Percentiles rank a stretch among this genome's conserved stretches.
Conservation (phyloP, 1,284 basidiomycete species). For the Erythrobasidium hasegawianum region DNA sequence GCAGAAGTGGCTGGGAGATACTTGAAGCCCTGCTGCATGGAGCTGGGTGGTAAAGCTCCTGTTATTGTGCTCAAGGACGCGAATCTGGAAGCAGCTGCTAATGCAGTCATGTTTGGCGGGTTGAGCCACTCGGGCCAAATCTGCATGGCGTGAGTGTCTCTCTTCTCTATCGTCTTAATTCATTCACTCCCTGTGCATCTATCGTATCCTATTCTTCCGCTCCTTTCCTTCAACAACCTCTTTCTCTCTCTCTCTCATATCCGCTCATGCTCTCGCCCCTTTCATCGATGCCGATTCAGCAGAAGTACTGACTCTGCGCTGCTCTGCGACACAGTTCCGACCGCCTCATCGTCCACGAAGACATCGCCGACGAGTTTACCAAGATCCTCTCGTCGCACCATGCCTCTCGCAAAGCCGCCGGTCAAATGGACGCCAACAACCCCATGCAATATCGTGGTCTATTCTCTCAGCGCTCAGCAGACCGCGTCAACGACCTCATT, state of each 20-base stretch:
- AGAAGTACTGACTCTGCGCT: too few species aligned
- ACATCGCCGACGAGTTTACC: constrained; percentile 40
- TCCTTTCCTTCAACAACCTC: too few species aligned
- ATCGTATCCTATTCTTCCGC: too few species aligned
- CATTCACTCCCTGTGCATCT: too few species aligned
- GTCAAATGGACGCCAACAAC: constrained; percentile 25
- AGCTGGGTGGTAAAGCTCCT: constrained; percentile 51
- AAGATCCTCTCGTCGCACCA: constrained; percentile 24
- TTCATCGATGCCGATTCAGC: too few species aligned
- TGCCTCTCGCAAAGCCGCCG: constrained; percentile 26
- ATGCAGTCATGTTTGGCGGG: constrained; percentile 57
- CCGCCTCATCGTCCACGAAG: constrained; percentile 40
- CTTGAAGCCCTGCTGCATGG: constrained; percentile 48
- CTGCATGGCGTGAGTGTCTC: constrained; percentile 47
- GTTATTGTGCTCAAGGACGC: constrained; percentile 60
- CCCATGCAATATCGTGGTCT: constrained; percentile 47
- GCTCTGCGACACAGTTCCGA: constrained; percentile 24
- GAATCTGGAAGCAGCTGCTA: constrained; percentile 54
- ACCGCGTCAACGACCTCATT: constrained; percentile 56
- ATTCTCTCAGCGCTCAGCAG: constrained; percentile 57
- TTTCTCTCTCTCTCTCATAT: too few species aligned
- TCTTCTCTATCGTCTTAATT: too few species aligned
- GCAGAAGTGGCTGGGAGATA: constrained; percentile 49
- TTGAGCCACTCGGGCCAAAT: constrained; percentile 64
- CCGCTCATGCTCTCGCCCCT: too few species aligned